A percentile compares a stretch with the other conserved stretches of the same genome.
Evolutionary conservation across 257 asterid species (phyloP).

Genomic region (Solanum virginianum): DNA sequence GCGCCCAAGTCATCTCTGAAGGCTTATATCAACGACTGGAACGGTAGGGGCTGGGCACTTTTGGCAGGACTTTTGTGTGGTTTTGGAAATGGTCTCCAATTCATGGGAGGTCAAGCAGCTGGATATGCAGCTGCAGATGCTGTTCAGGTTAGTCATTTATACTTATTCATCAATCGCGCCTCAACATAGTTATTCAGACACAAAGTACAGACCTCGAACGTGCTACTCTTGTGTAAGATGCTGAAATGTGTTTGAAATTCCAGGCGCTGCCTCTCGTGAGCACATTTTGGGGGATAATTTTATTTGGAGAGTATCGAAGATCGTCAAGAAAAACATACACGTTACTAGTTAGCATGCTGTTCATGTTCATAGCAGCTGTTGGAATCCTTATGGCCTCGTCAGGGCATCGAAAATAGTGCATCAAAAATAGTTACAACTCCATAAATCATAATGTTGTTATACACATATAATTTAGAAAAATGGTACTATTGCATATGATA

Average conservation of each 20-base stretch:
- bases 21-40: slow-evolving; percentile 64
- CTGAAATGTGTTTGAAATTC: not conserved
- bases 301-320: slow-evolving; percentile 77
- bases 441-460: not conserved
- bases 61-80: slow-evolving; percentile 86
- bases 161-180: not conserved
- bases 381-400: slow-evolving; percentile 84
- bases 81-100: slow-evolving; percentile 94
- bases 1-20: slow-evolving; percentile 62
- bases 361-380: slow-evolving; percentile 75
- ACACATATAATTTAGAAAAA: not conserved
- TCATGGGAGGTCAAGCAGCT: slow-evolving; percentile 99
- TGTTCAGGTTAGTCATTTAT: slow-evolving; percentile 52
- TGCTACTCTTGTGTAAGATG: not conserved
- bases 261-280: slow-evolving; percentile 95
- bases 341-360: slow-evolving; percentile 53
- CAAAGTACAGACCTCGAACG: not conserved
- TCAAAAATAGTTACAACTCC: not conserved
- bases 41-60: slow-evolving; percentile 89
- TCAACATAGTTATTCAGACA: not conserved
- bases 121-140: slow-evolving; percentile 99
- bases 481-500: not conserved
- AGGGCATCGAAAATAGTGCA: slow-evolving; percentile 45
- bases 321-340: slow-evolving; percentile 66
- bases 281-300: slow-evolving; percentile 77